Base-by-base conservation (phyloP, 2,329 filamentous ascomycete species). In the Xylogone sp. region DNA sequence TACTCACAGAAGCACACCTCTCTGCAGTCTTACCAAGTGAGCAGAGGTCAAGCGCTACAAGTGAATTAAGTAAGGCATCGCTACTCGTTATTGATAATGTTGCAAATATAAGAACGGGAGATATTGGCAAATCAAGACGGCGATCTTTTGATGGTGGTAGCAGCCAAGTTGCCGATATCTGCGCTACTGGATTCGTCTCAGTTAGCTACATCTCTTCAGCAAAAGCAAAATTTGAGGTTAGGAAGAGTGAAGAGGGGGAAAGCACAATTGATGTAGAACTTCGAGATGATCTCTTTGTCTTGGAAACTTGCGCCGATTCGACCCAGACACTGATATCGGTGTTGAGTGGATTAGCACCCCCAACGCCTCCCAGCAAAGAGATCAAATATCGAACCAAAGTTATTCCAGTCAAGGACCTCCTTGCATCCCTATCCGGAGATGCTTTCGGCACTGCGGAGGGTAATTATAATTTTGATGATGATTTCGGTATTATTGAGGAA, bases 301-400 rank as follows among this genome's bases (percentile, higher is more conserved):
- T 99, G 6, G 94, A 99, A 69, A 95, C 92, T 1, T 99, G 95
- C 63, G 94, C 94, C 24, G 94, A 99, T 69, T 99, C 94, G 1
- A 97, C 91, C 0, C 91, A 97, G 67, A 99, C 94, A 0, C 77
- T 99, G 13, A 86, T 96, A 48, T 78, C 81, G 2, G 79, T 96
- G 42, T 72, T 92, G 16, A 90, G 88, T 62, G 91, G 87, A 1
- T 76, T 99, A 3, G 84, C 86, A 34, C 94, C 93, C 3, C 93
- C 94, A 1, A 85, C 83, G 7, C 87, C 91, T 0, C 90, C 92
- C 1, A 93, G 82, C 62, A 90, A 87, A 55, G 86, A 88, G 59
- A 82, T 86, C 57, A 94, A 94, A 65, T 99, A 96, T 67, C 82
- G 89, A 31, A 97, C 92, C 0, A 83, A 93, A 55, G 81, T 96